Base-by-base conservation (phyloP, 768 basidiomycete genomes). In the Vararia minispora region DNA sequence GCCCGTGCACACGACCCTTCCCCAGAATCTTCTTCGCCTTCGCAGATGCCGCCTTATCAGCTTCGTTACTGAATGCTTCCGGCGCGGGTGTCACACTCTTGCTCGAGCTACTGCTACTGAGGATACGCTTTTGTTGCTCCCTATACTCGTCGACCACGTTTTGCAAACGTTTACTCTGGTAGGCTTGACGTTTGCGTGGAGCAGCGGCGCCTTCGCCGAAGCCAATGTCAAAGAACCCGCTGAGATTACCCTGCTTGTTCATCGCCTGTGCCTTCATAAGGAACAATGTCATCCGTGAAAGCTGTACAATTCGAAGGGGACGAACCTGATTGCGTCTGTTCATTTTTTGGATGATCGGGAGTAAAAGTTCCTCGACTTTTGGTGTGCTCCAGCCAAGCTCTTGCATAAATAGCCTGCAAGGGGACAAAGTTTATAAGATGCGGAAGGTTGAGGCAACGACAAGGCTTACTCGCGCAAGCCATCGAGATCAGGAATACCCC, bases 401-500 rank as follows among this genome's bases (percentile, higher is more conserved):
- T 37, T 77, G 68, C 14, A 67, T 65, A 38, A 91, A 61, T 51
- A 84, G 85, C 33, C 83, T 86, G 48, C 2, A 16, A 17, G 30
- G 35, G 29, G 6, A 6, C 13, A 33, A 42, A 8, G 37, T 54
- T 36, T 55, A 51, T 30, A 13, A 28, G 26, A 31, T 35, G 33
- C 29, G 22, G 47, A 4, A 32, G 32, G 16, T 38, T 34, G 46
- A 49, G 45, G 43, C 47, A 46, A 32, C 41, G 36, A 11, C n/a
- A 16, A 12, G 6, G 61, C 76, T 39, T 55, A 92, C 88, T 69
- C 60, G 45, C 91, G 76, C 38, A 99, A 71, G 3, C 81, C 91
- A 53, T 95, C 89, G 2, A 99, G 73, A 55, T 98, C 95, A n/a
- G 92, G 89, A 45, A 91, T 63, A 4, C 88, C 91, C 94, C 94